A percentile compares a stretch with the other conserved stretches of the same genome.
These are phyloP conservation scores for Aphanomyces astaci DNA, from an alignment of 352 stramenopile species.

Conservation along the genomic window DNA sequence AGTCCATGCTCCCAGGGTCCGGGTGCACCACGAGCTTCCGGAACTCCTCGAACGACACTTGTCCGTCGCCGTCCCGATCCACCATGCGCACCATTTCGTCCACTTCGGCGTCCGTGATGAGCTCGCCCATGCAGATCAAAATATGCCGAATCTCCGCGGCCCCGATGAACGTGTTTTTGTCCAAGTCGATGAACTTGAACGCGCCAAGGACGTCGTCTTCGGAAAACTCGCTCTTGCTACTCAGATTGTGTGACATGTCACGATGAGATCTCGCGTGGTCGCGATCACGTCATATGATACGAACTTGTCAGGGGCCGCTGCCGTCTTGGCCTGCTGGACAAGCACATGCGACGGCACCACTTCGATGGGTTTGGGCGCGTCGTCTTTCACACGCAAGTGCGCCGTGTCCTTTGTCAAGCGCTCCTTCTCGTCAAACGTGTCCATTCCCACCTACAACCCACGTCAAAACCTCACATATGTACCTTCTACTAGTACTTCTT, in stretches of 20 bases:
- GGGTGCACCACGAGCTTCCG: constrained; percentile 83
- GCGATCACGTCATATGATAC: not conserved
- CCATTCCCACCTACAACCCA: constrained; percentile 45
- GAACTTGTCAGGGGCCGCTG: constrained; percentile 29
- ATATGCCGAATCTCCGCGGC: constrained; percentile 89
- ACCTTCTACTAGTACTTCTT: not conserved
- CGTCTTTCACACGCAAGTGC: constrained; percentile 20
- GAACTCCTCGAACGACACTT: constrained; percentile 90
- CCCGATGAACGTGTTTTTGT: constrained; percentile 91
- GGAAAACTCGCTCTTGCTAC: constrained; percentile 70
- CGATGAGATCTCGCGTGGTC: not conserved
- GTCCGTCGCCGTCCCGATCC: constrained; percentile 88
- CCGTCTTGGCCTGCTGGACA: constrained; percentile 18
- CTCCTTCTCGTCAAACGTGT: constrained; percentile 63
- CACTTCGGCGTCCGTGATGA: constrained; percentile 92
- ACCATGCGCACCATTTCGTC: constrained; percentile 91
- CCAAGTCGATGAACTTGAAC: constrained; percentile 90
- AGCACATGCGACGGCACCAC: constrained; percentile 25
- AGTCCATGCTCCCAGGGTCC: constrained; percentile 76
- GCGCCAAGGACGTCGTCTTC: constrained; percentile 88
- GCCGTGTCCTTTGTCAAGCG: constrained; percentile 57
- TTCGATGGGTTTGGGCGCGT: constrained; percentile 27
- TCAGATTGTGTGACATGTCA: not conserved
- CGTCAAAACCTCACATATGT: no score
- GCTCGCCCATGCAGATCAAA: constrained; percentile 93